Evolutionary conservation across 768 basidiomycete genomes (phyloP).

Genomic region (Cyathus striatus): DNA sequence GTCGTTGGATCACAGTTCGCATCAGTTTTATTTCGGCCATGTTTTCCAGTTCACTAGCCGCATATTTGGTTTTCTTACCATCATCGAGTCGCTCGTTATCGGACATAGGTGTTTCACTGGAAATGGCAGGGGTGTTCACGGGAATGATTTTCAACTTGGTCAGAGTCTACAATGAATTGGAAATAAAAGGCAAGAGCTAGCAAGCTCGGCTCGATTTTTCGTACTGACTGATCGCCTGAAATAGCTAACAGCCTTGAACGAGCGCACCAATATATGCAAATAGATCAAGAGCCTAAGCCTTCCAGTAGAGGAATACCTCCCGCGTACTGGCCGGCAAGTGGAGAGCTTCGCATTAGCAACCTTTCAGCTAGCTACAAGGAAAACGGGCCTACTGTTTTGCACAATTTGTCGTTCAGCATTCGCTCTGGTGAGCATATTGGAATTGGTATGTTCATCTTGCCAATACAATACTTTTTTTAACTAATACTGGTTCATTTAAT

Average conservation of each 20-base stretch:
- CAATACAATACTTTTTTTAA: background rate
- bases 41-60: slow-evolving; percentile 14
- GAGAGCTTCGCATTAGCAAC: slow-evolving; percentile 43
- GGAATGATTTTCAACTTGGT: background rate
- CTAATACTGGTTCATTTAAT: too few species aligned
- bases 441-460: slow-evolving; percentile 4
- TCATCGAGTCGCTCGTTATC: slow-evolving; percentile 32
- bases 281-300: slow-evolving; percentile 6
- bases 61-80: background rate
- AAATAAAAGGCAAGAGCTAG: background rate
- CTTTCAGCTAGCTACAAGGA: slow-evolving; percentile 48
- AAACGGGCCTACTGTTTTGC: slow-evolving; percentile 9
- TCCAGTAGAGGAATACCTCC: slow-evolving; percentile 37
- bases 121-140: background rate
- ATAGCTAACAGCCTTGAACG: slow-evolving; percentile 2
- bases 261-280: background rate
- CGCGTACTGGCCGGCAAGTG: slow-evolving; percentile 56
- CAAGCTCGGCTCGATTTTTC: background rate
- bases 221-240: too few species aligned
- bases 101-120: slow-evolving; percentile 24
- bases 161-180: background rate
- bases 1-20: slow-evolving; percentile 40
- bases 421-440: slow-evolving; percentile 9
- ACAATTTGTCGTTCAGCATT: slow-evolving; percentile 7
- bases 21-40: slow-evolving; percentile 51